Conservation (phyloP, 306 rosid genomes). For the Castanea sativa region DNA sequence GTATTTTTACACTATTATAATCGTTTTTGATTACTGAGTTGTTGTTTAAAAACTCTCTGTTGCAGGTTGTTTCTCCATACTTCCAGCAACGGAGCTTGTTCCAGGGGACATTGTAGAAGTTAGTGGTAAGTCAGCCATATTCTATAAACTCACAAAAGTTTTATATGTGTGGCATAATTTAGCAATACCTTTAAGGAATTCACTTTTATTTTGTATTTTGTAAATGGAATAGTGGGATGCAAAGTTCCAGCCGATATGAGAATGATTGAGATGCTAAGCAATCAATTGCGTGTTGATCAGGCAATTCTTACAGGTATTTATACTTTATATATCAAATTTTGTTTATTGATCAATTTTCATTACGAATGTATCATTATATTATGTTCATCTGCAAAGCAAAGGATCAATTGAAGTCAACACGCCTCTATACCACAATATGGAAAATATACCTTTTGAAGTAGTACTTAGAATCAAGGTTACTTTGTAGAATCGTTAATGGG, state of each 20-base stretch:
- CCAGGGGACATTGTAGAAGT: constrained; percentile 96
- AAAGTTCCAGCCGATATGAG: constrained; percentile 99
- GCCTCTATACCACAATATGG: background rate
- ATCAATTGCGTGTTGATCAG: constrained; percentile 92
- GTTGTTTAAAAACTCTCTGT: constrained; percentile 18
- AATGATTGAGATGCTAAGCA: constrained; percentile 88
- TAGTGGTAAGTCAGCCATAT: constrained; percentile 61
- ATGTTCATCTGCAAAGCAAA: background rate
- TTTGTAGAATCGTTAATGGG: background rate
- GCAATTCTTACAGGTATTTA: constrained; percentile 92
- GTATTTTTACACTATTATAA: background rate
- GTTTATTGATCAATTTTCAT: background rate
- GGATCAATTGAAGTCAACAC: background rate
- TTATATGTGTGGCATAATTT: constrained; percentile 23
- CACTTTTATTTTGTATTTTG: constrained; percentile 22
- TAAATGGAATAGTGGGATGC: constrained; percentile 76
- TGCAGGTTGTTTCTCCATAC: constrained; percentile 96
- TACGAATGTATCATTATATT: background rate
- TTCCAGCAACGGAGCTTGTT: constrained; percentile 91
- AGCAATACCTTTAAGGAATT: constrained; percentile 17
- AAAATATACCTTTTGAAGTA: background rate
- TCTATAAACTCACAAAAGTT: constrained; percentile 22
- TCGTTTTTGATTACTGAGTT: background rate
- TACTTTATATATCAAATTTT: background rate
- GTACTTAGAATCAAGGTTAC: background rate